These are phyloP conservation scores for Microbotryum silenes-acaulis DNA, from an alignment of 1,284 basidiomycete genomes.

Conservation along the genomic window DNA sequence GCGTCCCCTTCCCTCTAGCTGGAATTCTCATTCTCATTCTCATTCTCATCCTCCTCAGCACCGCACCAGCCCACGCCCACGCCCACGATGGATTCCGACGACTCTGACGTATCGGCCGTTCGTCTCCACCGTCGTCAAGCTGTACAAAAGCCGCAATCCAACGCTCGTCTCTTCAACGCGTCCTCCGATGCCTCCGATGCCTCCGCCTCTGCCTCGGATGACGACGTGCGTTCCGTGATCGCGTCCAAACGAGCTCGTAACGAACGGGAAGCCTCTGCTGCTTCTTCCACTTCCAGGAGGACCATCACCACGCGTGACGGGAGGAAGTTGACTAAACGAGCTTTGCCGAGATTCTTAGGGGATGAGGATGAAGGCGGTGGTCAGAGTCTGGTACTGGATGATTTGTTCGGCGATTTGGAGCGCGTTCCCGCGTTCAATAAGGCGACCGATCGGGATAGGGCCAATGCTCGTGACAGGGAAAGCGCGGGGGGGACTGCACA, in stretches of 20 bases:
- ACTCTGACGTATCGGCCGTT: not conserved
- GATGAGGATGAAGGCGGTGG: constrained; percentile 24
- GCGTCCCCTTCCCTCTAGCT: not conserved
- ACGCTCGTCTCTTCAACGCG: no score
- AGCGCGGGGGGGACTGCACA: no score
- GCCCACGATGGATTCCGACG: not conserved
- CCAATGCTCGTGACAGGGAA: no score
- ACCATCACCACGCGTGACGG: no score
- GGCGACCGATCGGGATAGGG: no score
- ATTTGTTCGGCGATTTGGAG: constrained; percentile 56
- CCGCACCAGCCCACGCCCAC: no score
- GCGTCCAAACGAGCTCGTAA: constrained; percentile 2
- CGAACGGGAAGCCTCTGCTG: not conserved
- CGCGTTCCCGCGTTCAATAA: constrained; percentile 26
- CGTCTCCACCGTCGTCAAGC: not conserved
- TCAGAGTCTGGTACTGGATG: constrained; percentile 44
- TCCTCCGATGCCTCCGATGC: no score
- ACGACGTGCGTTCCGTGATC: not conserved
- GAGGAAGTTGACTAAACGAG: no score
- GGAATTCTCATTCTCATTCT: no score
- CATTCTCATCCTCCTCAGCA: not conserved
- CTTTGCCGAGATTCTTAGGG: constrained; percentile 13
- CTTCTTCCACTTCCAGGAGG: not conserved
- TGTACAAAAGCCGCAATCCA: no score
- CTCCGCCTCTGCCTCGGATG: not conserved